Evolutionary conservation across 805 yeast species (phyloP).

Genomic region (Ogataea trehaloabstinens): DNA sequence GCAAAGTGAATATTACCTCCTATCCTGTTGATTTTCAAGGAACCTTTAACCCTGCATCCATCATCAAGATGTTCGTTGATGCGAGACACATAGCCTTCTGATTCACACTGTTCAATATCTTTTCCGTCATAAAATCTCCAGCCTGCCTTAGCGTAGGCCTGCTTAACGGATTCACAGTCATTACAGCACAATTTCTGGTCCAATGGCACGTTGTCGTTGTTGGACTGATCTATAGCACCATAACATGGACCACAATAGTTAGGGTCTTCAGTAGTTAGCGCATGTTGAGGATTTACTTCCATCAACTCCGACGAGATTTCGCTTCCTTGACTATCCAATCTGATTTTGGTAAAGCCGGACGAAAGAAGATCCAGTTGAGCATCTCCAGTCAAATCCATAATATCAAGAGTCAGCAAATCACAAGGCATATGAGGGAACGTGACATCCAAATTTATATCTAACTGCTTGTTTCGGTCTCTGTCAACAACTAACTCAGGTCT

Average conservation of each 20-base stretch:
- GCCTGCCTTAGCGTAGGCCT: slow-evolving; percentile 70
- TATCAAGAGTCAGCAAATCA: slow-evolving; percentile 74
- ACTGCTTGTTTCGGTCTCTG: slow-evolving; percentile 67
- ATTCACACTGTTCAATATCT: slow-evolving; percentile 86
- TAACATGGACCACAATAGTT: slow-evolving; percentile 87
- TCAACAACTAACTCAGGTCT: slow-evolving; percentile 89
- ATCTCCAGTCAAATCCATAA: slow-evolving; percentile 88
- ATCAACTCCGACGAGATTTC: slow-evolving; percentile 39
- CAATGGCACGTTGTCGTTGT: slow-evolving; percentile 37
- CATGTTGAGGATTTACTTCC: slow-evolving; percentile 37
- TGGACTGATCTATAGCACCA: slow-evolving; percentile 67
- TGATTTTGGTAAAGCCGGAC: slow-evolving; percentile 68
- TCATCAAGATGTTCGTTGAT: slow-evolving; percentile 62
- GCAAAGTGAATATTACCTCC: slow-evolving; percentile 94
- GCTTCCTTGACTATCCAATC: slow-evolving; percentile 56
- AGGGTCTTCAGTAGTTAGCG: slow-evolving; percentile 22
- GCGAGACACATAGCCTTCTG: slow-evolving; percentile 75
- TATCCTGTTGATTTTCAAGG: slow-evolving; percentile 75
- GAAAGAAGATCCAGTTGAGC: slow-evolving; percentile 67
- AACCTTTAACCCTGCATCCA: slow-evolving; percentile 87
- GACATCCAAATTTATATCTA: slow-evolving; percentile 79
- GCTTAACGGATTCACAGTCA: slow-evolving; percentile 75
- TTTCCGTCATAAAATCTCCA: slow-evolving; percentile 94
- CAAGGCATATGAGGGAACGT: slow-evolving; percentile 87
- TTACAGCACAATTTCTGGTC: slow-evolving; percentile 69